Base-by-base conservation (phyloP, 805 yeast genomes). In the Lachancea fermentati region DNA sequence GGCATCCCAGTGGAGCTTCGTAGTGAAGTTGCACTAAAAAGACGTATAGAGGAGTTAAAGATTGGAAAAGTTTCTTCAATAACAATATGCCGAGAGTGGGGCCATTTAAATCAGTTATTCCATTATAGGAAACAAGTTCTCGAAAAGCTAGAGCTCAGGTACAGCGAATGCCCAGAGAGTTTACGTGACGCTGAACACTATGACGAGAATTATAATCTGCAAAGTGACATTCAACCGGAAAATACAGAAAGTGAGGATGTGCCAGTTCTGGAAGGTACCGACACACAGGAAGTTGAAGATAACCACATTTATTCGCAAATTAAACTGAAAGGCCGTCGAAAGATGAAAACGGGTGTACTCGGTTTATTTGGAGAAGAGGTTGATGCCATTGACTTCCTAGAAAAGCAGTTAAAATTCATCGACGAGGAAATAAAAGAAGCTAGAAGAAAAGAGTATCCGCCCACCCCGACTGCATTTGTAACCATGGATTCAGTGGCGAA, bases 401-500 rank as follows among this genome's bases (percentile, higher is more conserved):
- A 89, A 2, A 75, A 79, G 32, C 78, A 79, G 50, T 66, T 91
- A 25, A 78, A 76, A 17, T 71, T 72, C 3, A 61, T 89, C 11
- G 97, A 91, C 53, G 75, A 71, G 38, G 81, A 81, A 50, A 88
- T 91, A 35, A 34, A 57, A 4, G 65, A 69, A 19, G 85, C 91
- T 2, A 72, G 96, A 39, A 67, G 65, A 22, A 71, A 79, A 37
- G 83, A 82, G 47, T 85, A 79, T 54, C 78, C 85, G 0, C 82
- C 96, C 0, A 85, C 95, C 0, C 87, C 94, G 19, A 82, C 91
- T 2, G 97, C 97, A 0, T 91, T 91, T 62, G 78, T 91, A 6
- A 93, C 97, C 0, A 85, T 91, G 96, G 91, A 85, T 48, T 76
- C 93, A 0, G 97, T 88, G 3, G 95, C 96, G 0, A 81, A 88